A percentile compares a stretch with the other conserved stretches of the same genome.
phyloP scores from a whole-genome alignment of 805 yeast genomes.

The Brettanomyces sp. region DNA sequence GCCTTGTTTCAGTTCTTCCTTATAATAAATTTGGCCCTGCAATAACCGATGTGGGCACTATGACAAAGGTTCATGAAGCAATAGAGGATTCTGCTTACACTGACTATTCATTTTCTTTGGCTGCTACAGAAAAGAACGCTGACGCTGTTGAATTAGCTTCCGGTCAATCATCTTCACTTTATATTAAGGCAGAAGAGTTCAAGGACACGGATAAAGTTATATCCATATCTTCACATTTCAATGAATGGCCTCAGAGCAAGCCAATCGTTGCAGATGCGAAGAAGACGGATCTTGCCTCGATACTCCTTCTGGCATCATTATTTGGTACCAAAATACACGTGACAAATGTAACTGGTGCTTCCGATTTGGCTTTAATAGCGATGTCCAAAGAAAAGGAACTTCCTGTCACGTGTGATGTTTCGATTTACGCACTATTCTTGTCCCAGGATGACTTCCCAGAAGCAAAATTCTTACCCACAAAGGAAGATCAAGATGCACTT shows the following conservation, averaged over 20 bases:
- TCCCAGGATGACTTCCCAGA: slow-evolving; percentile 64
- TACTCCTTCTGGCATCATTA: slow-evolving; percentile 78
- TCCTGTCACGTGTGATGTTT: slow-evolving; percentile 83
- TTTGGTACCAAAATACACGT: slow-evolving; percentile 81
- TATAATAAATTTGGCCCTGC: slow-evolving; percentile 52
- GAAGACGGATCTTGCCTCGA: slow-evolving; percentile 88
- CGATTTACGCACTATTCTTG: slow-evolving; percentile 70
- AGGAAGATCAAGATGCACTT: slow-evolving; percentile 69
- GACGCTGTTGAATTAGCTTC: slow-evolving; percentile 53
- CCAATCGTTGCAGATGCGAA: slow-evolving; percentile 89
- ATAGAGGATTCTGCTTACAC: slow-evolving; percentile 57
- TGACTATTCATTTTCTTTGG: slow-evolving; percentile 74
- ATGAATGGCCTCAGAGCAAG: slow-evolving; percentile 74
- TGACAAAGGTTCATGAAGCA: slow-evolving; percentile 52
- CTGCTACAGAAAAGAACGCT: slow-evolving; percentile 69
- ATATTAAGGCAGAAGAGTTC: slow-evolving; percentile 70
- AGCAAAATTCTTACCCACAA: slow-evolving; percentile 67
- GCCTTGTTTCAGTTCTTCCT: slow-evolving; percentile 75
- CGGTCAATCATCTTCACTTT: slow-evolving; percentile 64
- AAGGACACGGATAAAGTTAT: slow-evolving; percentile 54
- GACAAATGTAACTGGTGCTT: slow-evolving; percentile 72
- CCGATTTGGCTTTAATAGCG: slow-evolving; percentile 73
- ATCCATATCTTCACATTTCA: slow-evolving; percentile 70
- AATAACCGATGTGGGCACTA: slow-evolving; percentile 55
- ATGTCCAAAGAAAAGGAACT: slow-evolving; percentile 79